Base-by-base conservation (phyloP, 345 rosid genomes). In the Erysimum cheiranthoides region DNA sequence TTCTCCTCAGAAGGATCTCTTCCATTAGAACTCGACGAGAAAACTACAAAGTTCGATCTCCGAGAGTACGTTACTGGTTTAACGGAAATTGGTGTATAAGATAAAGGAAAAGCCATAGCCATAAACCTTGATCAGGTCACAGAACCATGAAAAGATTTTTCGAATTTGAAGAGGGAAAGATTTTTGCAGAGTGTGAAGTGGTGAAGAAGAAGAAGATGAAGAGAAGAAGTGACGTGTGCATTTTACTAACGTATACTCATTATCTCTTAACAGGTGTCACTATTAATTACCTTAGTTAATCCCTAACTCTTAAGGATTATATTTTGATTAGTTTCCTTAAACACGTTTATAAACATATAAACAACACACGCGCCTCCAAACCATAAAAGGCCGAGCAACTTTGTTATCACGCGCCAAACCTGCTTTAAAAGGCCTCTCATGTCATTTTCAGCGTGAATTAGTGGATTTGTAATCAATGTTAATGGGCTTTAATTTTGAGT, bases 1-100 rank as follows among this genome's bases (percentile, higher is more conserved):
- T 57, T 66, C 2, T 78, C 78, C n/a, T 73, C 78, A 10, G 80
- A 87, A 6, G 92, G 82, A 67, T 69, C 88, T 70, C 84, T 86
- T 57, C 93, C 96, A 74, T 91, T 88, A 6, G 93, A 84, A 58
- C 83, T 79, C 42, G 88, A 79, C 10, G 89, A 71, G 57, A 84
- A 82, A 21, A 79, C 78, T 30, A 73, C 39, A 8, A 78, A 39
- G 0, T 72, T 78, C 35, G 50, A 35, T 66, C 81, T 72, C 40
- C 81, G 73, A 34, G 77, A 32, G 73, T 72, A 50, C 3, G 57
- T 66, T 51, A 78, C 40, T 3, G 81, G 68, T 78, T 72, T 78
- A 60, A 72, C 77, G 0, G 58, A 51, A 5, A 72, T 34, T 4
- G 81, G 68, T 0, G 63, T 43, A 51, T 72, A 78, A 0, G 81